These are phyloP conservation scores for Rhytidiadelphus loreus DNA, from an alignment of 225 moss, liverwort and hornwort genomes.

Conservation along the genomic window DNA sequence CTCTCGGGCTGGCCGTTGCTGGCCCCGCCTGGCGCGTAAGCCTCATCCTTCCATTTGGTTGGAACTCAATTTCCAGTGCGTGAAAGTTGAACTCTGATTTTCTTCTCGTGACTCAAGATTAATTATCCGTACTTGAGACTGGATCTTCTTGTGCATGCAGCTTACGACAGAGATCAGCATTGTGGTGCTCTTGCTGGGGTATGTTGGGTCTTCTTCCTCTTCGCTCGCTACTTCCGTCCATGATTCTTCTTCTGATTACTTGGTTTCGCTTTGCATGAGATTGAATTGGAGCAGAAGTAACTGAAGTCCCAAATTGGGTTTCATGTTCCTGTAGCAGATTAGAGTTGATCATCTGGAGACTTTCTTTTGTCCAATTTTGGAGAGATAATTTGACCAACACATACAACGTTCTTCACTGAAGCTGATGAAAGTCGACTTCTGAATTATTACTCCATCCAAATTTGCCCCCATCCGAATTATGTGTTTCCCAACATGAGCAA, in stretches of 20 bases:
- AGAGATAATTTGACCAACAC: neutral
- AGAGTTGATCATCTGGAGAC: neutral
- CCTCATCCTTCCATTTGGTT: neutral
- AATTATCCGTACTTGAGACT: neutral
- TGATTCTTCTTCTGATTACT: neutral
- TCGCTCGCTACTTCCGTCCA: neutral
- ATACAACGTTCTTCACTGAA: neutral
- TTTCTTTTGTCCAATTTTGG: neutral
- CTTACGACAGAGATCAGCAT: conserved; percentile 75
- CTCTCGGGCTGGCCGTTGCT: conserved; percentile 36
- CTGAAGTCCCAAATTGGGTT: neutral
- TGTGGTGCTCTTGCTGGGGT: conserved; percentile 61
- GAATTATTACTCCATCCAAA: neutral
- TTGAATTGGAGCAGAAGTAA: neutral
- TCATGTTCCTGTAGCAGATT: neutral
- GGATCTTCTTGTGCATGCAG: conserved; percentile 15
- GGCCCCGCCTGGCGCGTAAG: conserved; percentile 73
- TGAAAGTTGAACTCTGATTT: neutral
- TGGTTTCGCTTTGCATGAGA: neutral
- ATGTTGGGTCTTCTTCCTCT: neutral
- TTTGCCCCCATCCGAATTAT: neutral
- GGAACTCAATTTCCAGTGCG: neutral
- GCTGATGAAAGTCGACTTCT: neutral
- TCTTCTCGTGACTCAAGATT: neutral
- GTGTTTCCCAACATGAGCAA: neutral